phyloP scores from a whole-genome alignment of 768 basidiomycete genomes.

The Kwoniella botswanensis region DNA sequence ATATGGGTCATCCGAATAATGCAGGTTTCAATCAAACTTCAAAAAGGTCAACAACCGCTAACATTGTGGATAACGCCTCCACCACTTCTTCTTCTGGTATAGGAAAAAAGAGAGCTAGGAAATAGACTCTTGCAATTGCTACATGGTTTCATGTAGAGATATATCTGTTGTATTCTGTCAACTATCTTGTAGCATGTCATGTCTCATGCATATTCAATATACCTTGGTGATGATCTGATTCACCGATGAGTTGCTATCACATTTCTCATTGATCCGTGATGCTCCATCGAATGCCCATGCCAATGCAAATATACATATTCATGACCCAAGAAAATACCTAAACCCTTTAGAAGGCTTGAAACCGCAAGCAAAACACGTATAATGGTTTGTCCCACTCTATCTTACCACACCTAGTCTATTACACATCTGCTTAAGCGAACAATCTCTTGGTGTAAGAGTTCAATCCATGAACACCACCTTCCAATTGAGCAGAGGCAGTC shows the following conservation, averaged over 20 bases:
- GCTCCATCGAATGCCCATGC: too few species aligned
- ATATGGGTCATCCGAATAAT: constrained; percentile 47
- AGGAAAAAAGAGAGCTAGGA: constrained; percentile 32
- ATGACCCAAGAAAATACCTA: constrained; percentile 8
- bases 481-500: constrained; percentile 92
- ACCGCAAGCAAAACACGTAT: neutral
- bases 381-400: neutral
- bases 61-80: neutral
- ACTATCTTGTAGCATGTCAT: too few species aligned
- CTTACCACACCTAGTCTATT: neutral
- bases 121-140: neutral
- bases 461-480: constrained; percentile 93
- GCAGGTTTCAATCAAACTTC: constrained; percentile 23
- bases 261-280: neutral
- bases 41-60: constrained; percentile 5
- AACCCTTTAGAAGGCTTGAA: neutral
- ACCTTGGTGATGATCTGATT: too few species aligned
- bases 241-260: neutral
- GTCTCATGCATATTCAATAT: too few species aligned
- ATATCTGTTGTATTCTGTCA: too few species aligned
- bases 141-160: too few species aligned
- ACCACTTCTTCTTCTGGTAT: neutral
- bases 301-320: constrained; percentile 15
- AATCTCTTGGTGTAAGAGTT: constrained; percentile 75
- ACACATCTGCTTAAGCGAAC: constrained; percentile 47